Evolutionary conservation across 805 yeast genomes (phyloP).

Genomic region (Cyberlindnera xishuangbannaensis): DNA sequence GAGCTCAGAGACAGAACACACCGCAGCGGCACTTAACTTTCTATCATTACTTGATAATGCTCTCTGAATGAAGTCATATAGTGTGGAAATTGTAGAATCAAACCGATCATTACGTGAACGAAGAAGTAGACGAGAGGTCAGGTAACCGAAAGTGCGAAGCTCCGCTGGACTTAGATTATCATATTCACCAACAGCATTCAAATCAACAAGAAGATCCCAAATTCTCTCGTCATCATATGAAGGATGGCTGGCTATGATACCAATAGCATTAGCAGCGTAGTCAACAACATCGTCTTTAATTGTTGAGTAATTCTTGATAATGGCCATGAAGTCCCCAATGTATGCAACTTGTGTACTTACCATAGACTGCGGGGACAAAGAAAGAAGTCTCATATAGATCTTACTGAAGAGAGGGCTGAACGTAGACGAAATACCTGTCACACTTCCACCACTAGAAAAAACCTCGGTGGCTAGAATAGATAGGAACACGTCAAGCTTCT

Average conservation of each 20-base stretch:
- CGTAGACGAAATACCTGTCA: constrained; percentile 15
- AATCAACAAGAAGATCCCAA: neutral
- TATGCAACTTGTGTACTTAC: constrained; percentile 9
- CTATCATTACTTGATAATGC: constrained; percentile 10
- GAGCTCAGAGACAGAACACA: constrained; percentile 29
- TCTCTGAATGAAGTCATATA: constrained; percentile 2
- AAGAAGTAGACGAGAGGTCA: constrained; percentile 38
- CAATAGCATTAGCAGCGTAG: constrained; percentile 40
- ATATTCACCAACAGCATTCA: constrained; percentile 1
- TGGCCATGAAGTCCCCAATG: constrained; percentile 23
- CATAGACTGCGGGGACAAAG: constrained; percentile 19
- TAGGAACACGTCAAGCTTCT: constrained; percentile 31
- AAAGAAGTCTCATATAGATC: constrained; percentile 23
- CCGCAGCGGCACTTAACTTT: constrained; percentile 14
- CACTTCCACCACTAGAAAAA: constrained; percentile 11
- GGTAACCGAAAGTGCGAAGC: constrained; percentile 27
- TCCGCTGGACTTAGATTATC: neutral
- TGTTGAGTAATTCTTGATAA: constrained; percentile 15
- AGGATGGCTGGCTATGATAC: constrained; percentile 44
- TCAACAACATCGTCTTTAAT: constrained; percentile 23
- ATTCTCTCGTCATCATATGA: constrained; percentile 13
- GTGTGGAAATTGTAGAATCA: neutral
- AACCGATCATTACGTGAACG: constrained; percentile 12
- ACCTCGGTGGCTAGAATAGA: constrained; percentile 14
- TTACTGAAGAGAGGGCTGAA: constrained; percentile 32